These are phyloP conservation scores for Microthlaspi erraticum DNA, from an alignment of 345 rosid genomes.

Conservation along the genomic window DNA sequence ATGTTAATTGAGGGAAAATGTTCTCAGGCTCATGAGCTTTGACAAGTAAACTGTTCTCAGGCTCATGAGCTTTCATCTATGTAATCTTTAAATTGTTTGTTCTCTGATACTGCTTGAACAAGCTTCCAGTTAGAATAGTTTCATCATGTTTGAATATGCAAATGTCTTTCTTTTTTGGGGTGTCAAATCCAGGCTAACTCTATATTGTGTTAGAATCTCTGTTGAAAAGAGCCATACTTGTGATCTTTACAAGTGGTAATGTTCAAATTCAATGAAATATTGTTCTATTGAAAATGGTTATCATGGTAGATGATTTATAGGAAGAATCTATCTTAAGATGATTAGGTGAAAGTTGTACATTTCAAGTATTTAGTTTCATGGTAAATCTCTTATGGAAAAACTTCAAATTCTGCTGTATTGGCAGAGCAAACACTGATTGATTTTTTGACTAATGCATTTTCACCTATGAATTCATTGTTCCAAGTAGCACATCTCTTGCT, in stretches of 20 bases:
- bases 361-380: background rate
- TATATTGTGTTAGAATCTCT: conserved; percentile 1
- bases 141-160: background rate
- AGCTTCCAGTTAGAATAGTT: background rate
- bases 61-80: background rate
- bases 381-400: background rate
- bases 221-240: conserved; percentile 11
- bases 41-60: background rate
- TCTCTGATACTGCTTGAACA: background rate
- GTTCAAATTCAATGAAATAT: background rate
- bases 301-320: conserved; percentile 5
- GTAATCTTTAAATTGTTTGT: background rate
- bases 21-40: too few species aligned
- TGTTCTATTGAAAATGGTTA: background rate
- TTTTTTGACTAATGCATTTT: background rate
- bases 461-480: background rate
- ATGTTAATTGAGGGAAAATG: background rate
- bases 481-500: background rate
- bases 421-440: background rate
- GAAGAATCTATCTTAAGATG: conserved; percentile 12
- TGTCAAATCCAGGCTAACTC: background rate
- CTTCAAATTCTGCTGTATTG: background rate
- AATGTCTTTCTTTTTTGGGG: background rate
- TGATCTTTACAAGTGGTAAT: background rate
- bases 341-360: background rate